Conservation (phyloP, 2,329 filamentous ascomycete species). For the Beauveria sp. region DNA sequence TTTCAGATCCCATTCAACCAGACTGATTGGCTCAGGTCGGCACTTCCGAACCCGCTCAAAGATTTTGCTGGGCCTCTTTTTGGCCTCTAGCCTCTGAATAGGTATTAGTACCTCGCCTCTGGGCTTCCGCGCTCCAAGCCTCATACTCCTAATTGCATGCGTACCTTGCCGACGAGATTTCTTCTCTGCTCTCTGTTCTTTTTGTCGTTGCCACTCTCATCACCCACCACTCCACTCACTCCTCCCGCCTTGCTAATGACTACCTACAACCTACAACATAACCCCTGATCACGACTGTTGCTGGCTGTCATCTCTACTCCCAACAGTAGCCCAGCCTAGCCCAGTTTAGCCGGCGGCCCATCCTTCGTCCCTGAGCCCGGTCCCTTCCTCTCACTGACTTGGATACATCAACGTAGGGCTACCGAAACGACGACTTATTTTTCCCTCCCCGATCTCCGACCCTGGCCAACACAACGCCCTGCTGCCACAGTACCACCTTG, state of each 20-base stretch:
- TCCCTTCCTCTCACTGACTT: not conserved
- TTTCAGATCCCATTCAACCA: not conserved
- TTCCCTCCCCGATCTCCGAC: not conserved
- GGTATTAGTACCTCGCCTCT: not conserved
- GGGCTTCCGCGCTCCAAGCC: too few relatives aligned
- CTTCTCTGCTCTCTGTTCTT: not conserved
- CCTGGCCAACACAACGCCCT: not conserved
- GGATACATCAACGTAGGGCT: constrained; percentile 4
- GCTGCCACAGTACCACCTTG: not conserved
- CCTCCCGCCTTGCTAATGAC: not conserved
- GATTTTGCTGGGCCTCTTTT: not conserved
- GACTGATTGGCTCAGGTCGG: constrained; percentile 4
- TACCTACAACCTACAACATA: too few relatives aligned
- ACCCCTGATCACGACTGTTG: not conserved
- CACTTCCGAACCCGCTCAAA: not conserved
- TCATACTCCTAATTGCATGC: too few relatives aligned
- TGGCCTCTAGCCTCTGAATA: not conserved
- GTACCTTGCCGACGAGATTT: not conserved
- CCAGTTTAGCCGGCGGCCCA: not conserved
- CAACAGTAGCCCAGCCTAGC: not conserved
- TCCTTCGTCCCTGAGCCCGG: not conserved
- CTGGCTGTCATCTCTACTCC: not conserved
- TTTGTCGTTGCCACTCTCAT: not conserved
- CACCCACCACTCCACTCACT: not conserved
- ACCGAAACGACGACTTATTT: not conserved